Base-by-base conservation (phyloP, 2,329 filamentous ascomycete genomes). In the Ambrosiella xylebori region DNA sequence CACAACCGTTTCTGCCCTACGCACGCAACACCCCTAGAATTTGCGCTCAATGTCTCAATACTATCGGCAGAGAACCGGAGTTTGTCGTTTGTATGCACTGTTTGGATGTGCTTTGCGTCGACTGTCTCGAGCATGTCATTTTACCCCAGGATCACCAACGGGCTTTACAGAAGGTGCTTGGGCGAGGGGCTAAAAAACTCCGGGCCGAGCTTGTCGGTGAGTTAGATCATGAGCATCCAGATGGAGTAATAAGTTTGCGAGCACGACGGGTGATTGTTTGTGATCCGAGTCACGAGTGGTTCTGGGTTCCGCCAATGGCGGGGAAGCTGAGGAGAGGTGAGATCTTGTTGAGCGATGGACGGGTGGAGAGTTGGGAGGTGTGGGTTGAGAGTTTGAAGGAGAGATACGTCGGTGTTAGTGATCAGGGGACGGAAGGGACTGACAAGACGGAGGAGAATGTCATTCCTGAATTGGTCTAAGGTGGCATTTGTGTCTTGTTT, bases 41-140 rank as follows among this genome's bases (percentile, higher is more conserved):
- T 53, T 73, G 71, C 60, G 68, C 68, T 2, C 69, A 72, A 57
- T 73, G 71, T 27, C 64, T 73, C 0, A 64, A 69, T 40, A 66
- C 67, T 2, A 68, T 73, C 36, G 60, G 58, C 1, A 61, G 63
- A 1, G 63, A 63, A 1, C 67, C 68, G 1, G 65, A 66, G 19
- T 69, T 71, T 40, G 64, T 62, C 11, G 64, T 73, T 52, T 73
- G 71, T 59, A 63, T 65, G 57, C 66, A 65, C 55, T 73, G 71
- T 59, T 66, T 73, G 62, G 70, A 72, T 60, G 65, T 65, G 49
- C 71, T 69, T 57, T 73, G 71, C 57, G 54, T 64, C n/a, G 59
- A 62, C 11, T 73, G 71, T 39, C 58, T 71, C 27, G 60, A 66
- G 7, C 62, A 50, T 6, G 54, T 67, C 3, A 68, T 70, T 50